phyloP scores from a whole-genome alignment of 768 basidiomycete species.

The Termitomyces eurrhizus region DNA sequence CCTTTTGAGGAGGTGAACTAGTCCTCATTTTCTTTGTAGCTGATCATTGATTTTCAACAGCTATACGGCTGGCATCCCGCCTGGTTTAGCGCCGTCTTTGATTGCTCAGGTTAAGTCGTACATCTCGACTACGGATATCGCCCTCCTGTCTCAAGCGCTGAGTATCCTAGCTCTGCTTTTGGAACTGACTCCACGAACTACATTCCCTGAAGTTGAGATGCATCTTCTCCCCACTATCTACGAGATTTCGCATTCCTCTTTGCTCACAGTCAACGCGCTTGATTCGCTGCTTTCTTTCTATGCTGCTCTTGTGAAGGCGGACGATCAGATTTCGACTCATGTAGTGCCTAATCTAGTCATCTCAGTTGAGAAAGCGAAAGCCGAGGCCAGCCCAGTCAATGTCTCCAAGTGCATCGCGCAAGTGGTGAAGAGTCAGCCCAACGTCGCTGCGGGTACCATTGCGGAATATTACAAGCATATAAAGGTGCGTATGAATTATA shows the following conservation, averaged over 20 bases:
- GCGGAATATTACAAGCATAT: slow-evolving; percentile 80
- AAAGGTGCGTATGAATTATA: slow-evolving; percentile 46
- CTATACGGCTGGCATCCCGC: slow-evolving; percentile 44
- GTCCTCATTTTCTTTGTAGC: not conserved
- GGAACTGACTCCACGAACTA: slow-evolving; percentile 57
- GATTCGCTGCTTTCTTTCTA: slow-evolving; percentile 86
- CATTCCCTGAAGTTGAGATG: slow-evolving; percentile 77
- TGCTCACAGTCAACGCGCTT: slow-evolving; percentile 70
- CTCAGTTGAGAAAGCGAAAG: slow-evolving; percentile 60
- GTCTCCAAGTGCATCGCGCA: slow-evolving; percentile 85
- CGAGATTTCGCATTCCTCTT: slow-evolving; percentile 71
- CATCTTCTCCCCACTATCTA: slow-evolving; percentile 65
- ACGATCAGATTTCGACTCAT: slow-evolving; percentile 77
- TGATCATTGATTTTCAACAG: slow-evolving; percentile 16
- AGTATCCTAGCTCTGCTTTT: slow-evolving; percentile 64
- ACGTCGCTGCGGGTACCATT: slow-evolving; percentile 77
- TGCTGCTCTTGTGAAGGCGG: slow-evolving; percentile 75
- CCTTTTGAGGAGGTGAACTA: slow-evolving; percentile 58
- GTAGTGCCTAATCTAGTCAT: slow-evolving; percentile 74
- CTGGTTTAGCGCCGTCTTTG: slow-evolving; percentile 55
- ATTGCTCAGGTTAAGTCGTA: slow-evolving; percentile 74
- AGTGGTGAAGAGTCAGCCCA: slow-evolving; percentile 67
- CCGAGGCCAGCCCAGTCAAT: slow-evolving; percentile 57
- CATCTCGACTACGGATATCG: slow-evolving; percentile 71
- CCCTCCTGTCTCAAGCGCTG: slow-evolving; percentile 71